Evolutionary conservation across 2,329 filamentous ascomycete species (phyloP).

Genomic region (Hymenoscyphus repandus): DNA sequence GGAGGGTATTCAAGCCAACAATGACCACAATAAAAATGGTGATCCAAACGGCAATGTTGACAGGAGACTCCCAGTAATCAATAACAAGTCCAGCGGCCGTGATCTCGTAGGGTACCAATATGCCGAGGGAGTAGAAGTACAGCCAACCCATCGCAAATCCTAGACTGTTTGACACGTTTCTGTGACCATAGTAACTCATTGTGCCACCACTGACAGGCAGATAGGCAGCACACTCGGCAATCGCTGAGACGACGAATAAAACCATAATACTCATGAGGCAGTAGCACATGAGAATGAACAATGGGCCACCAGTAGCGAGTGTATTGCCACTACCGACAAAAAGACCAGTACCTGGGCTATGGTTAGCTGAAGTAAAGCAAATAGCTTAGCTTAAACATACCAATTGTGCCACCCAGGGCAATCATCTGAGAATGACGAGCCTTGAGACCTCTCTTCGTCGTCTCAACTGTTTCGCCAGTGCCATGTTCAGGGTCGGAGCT

Average conservation of each 20-base stretch:
- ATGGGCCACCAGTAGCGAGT: conserved; percentile 39
- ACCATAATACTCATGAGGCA: conserved; percentile 41
- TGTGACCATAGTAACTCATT: conserved; percentile 44
- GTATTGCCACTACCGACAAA: conserved; percentile 42
- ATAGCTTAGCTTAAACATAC: conserved; percentile 5
- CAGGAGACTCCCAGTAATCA: conserved; percentile 37
- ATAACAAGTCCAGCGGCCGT: conserved; percentile 39
- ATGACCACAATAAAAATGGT: conserved; percentile 36
- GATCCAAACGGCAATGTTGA: conserved; percentile 39
- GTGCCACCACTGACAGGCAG: conserved; percentile 47
- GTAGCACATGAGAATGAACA: conserved; percentile 40
- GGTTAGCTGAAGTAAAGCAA: not conserved
- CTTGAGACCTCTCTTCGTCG: conserved; percentile 28
- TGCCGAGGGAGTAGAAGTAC: conserved; percentile 33
- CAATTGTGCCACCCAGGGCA: conserved; percentile 38
- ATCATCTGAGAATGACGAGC: conserved; percentile 30
- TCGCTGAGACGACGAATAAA: conserved; percentile 42
- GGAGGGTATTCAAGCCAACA: conserved; percentile 36
- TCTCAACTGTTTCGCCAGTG: conserved; percentile 1
- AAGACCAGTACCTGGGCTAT: conserved; percentile 22
- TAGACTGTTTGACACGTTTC: conserved; percentile 39
- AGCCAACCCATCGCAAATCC: conserved; percentile 43
- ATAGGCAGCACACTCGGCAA: conserved; percentile 56
- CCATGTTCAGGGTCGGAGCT: conserved; percentile 10
- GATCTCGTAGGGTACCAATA: conserved; percentile 35